Evolutionary conservation across 2,329 filamentous ascomycete genomes (phyloP), one percentile per base, ranked within the genome.

Genomic region (Aspergillus aculeatus): DNA sequence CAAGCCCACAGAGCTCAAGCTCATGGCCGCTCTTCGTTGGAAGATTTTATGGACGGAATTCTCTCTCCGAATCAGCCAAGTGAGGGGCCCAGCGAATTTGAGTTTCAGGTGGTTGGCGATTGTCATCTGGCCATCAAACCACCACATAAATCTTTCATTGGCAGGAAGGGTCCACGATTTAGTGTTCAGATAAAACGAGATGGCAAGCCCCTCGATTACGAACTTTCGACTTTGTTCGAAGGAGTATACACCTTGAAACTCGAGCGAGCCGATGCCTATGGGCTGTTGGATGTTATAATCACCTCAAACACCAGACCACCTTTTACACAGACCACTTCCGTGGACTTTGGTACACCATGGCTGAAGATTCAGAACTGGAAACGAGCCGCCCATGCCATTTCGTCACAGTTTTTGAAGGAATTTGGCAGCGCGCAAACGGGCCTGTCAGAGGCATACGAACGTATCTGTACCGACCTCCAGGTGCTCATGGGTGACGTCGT

Each of bases 61-160:
- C 66, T 66, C 24, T 66, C 67, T 35, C 62, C 64, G 29, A 56
- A 63, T 12, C 64, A 66, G 24, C 58, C 62, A 24, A 56, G 60
- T 12, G 73, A 69, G 21, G 70, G 75, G 16, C 71, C 72, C 3
- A 75, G 77, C 44, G 69, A 72, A 11, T 85, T 84, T 66, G 79
- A 83, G 59, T 74, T 85, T n/a, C 78, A 83, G 60, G 76, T 80
- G n/a, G 77, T 84, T 62, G 82, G 81, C 5, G 80, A 84, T 61
- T 78, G 79, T 51, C 81, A 84, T 64, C 79, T 85, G 57, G 70
- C 83, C 48, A 75, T 86, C 53, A 80, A 79, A 48, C 79, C 82
- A 9, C 81, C 82, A 7, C 73, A 74, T 32, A 74, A 74, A 24
- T 73, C 82, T 58, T 64, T 71, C 4, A 71, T 71, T 41, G 69